Conservation (phyloP, 805 yeast species). For the Lipomyces yamanashiensis region DNA sequence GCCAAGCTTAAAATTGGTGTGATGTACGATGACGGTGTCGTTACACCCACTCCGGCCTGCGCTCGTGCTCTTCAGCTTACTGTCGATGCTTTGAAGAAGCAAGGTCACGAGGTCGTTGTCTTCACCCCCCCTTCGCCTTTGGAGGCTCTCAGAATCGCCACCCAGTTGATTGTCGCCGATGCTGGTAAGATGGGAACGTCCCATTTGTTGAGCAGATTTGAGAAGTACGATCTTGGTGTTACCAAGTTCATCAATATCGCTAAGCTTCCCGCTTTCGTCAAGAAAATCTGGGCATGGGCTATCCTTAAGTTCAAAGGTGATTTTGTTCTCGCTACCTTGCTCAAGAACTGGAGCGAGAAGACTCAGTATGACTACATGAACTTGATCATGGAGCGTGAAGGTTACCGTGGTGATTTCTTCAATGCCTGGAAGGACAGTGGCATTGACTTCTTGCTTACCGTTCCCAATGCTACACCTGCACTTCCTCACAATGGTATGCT, state of each 20-base stretch:
- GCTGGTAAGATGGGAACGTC: constrained; percentile 42
- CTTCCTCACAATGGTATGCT: constrained; percentile 47
- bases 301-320: constrained; percentile 45
- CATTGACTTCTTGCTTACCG: constrained; percentile 48
- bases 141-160: constrained; percentile 63
- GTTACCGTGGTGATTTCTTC: constrained; percentile 44
- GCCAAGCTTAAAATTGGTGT: constrained; percentile 54
- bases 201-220: constrained; percentile 40
- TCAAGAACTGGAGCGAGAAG: constrained; percentile 47
- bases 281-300: constrained; percentile 46
- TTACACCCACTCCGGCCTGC: constrained; percentile 57
- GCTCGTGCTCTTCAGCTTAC: constrained; percentile 49
- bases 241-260: constrained; percentile 43
- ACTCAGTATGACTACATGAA: constrained; percentile 47
- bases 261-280: constrained; percentile 46
- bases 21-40: constrained; percentile 54
- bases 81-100: constrained; percentile 48
- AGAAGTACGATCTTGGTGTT: constrained; percentile 47
- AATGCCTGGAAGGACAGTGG: constrained; percentile 47
- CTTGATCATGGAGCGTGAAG: constrained; percentile 46
- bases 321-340: constrained; percentile 47
- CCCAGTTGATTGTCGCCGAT: constrained; percentile 48
- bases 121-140: constrained; percentile 57
- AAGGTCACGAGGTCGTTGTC: constrained; percentile 55
- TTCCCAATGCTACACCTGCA: constrained; percentile 53